These are phyloP conservation scores for Candida adriatica DNA, from an alignment of 805 yeast species.

Conservation along the genomic window DNA sequence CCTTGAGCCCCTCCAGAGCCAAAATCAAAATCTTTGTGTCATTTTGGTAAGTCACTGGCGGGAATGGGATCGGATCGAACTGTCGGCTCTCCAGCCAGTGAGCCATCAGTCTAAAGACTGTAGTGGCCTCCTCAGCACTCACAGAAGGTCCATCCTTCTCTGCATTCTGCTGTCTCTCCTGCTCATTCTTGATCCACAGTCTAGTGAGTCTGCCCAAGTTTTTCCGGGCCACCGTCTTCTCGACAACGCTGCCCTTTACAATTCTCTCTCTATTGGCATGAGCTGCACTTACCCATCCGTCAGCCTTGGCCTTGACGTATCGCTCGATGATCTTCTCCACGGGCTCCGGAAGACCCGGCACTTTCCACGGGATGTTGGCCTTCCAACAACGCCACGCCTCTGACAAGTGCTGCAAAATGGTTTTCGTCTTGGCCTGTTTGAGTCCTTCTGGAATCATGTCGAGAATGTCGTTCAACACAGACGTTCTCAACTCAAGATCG, in stretches of 20 bases:
- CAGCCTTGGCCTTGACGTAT: conserved; percentile 91
- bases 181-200: conserved; percentile 88
- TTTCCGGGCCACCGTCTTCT: conserved; percentile 89
- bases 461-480: conserved; percentile 90
- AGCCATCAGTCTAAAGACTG: conserved; percentile 80
- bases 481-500: conserved; percentile 86
- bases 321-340: conserved; percentile 80
- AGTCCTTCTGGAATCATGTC: conserved; percentile 97
- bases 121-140: conserved; percentile 81
- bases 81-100: conserved; percentile 83
- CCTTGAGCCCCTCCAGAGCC: conserved; percentile 85
- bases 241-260: conserved; percentile 84
- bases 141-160: conserved; percentile 85
- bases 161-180: conserved; percentile 74
- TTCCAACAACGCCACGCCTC: conserved; percentile 99
- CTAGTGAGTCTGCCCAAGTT: conserved; percentile 88
- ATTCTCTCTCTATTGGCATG: conserved; percentile 89
- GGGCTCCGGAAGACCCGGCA: conserved; percentile 92
- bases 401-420: conserved; percentile 86
- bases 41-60: conserved; percentile 85
- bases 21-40: conserved; percentile 86
- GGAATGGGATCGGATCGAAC: conserved; percentile 87
- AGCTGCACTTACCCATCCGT: conserved; percentile 92
- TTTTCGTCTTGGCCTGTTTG: conserved; percentile 77
- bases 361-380: conserved; percentile 97